phyloP scores from a whole-genome alignment of 768 basidiomycete species.

The Multifurca ochricompacta region DNA sequence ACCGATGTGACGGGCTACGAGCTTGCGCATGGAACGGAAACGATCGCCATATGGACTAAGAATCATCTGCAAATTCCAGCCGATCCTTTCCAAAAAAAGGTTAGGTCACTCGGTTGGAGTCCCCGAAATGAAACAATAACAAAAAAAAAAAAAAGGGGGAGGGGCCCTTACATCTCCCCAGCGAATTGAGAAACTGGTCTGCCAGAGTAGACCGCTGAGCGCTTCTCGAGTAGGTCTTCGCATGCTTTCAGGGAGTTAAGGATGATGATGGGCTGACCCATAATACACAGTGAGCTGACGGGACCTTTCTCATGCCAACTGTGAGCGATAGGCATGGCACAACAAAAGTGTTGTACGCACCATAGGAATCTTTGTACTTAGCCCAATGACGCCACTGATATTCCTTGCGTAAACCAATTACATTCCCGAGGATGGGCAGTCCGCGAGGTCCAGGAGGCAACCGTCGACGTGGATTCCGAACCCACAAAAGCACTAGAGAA shows the following conservation, averaged over 20 bases:
- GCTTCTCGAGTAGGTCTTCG: slow-evolving; percentile 13
- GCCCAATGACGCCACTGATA: slow-evolving; percentile 13
- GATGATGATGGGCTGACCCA: slow-evolving; percentile 9
- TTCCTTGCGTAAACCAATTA: slow-evolving; percentile 1
- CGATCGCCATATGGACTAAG: slow-evolving; percentile 3
- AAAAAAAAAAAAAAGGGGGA: neutral
- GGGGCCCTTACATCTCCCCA: slow-evolving; percentile 9
- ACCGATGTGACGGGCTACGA: slow-evolving; percentile 12
- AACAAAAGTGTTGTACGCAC: neutral
- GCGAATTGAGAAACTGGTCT: slow-evolving; percentile 9
- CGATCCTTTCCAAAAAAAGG: slow-evolving; percentile 3
- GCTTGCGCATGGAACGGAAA: slow-evolving; percentile 10
- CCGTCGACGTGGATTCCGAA: neutral
- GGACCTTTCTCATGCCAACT: slow-evolving; percentile 3
- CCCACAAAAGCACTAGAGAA: neutral
- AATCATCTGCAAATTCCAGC: slow-evolving; percentile 12
- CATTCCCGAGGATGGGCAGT: slow-evolving; percentile 9
- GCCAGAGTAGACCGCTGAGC: slow-evolving; percentile 7
- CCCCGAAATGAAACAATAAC: neutral
- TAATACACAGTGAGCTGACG: slow-evolving; percentile 4
- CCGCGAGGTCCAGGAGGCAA: slow-evolving; percentile 13
- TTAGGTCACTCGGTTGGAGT: neutral
- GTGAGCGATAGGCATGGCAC: neutral
- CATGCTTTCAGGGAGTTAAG: slow-evolving; percentile 12
- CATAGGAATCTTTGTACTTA: slow-evolving; percentile 5